A percentile compares a stretch with the other conserved stretches of the same genome.
phyloP scores from a whole-genome alignment of 2,329 filamentous ascomycete species.

The Thelonectria olida region DNA sequence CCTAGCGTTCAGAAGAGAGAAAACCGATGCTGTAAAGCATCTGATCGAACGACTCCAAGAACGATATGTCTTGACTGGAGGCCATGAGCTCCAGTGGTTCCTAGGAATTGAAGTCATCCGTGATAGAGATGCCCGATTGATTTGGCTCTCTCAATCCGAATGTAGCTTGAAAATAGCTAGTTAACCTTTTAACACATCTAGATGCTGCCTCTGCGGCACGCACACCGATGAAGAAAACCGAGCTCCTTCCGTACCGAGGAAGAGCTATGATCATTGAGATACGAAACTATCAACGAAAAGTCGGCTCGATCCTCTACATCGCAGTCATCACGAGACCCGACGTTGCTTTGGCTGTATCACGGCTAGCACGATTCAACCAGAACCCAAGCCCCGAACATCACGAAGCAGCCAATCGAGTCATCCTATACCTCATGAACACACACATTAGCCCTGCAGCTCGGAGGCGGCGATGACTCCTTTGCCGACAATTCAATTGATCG shows the following conservation, averaged over 20 bases:
- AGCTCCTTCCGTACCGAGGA: neutral
- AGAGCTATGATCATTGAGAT: too few species aligned
- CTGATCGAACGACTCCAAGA: neutral
- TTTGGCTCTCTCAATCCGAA: neutral
- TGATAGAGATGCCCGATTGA: neutral
- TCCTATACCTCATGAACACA: neutral
- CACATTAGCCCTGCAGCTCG: neutral
- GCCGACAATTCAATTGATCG: neutral
- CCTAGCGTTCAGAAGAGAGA: neutral
- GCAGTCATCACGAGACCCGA: constrained; percentile 1
- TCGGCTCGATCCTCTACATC: constrained; percentile 6
- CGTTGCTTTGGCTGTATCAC: neutral
- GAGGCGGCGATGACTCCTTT: neutral
- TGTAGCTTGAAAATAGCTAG: neutral
- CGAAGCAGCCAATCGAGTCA: neutral
- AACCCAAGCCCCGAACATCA: constrained; percentile 5
- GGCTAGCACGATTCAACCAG: constrained; percentile 1
- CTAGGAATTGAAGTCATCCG: neutral
- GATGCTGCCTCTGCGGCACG: neutral
- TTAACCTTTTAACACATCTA: neutral
- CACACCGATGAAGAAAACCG: neutral
- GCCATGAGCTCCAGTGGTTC: neutral
- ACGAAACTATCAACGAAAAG: neutral
- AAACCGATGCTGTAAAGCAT: neutral
- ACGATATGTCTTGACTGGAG: neutral